Conservation (phyloP, 1,284 basidiomycete species). For the Cryptococcus floricola region DNA sequence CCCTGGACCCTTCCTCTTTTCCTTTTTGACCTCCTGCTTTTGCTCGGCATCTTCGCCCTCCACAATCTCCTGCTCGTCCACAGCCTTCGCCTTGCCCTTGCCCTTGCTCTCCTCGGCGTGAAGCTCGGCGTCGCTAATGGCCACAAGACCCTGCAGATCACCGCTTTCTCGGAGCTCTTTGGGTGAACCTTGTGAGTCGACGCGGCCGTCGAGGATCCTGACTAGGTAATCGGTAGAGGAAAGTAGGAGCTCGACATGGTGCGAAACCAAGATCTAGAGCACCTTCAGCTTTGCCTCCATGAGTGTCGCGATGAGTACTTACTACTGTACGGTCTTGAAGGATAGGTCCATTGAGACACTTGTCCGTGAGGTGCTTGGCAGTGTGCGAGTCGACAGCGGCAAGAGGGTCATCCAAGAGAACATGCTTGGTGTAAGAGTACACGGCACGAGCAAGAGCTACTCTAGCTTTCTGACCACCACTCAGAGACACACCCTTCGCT, state of each 20-base stretch:
- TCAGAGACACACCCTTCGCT: constrained; percentile 59
- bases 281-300: background rate
- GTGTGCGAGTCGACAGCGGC: constrained; percentile 88
- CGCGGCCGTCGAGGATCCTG: constrained; percentile 60
- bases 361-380: constrained; percentile 65
- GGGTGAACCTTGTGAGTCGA: constrained; percentile 60
- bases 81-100: constrained; percentile 46
- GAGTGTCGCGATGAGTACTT: constrained; percentile 7
- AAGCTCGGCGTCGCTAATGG: constrained; percentile 50
- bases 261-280: constrained; percentile 68
- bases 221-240: constrained; percentile 61
- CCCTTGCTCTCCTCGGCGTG: constrained; percentile 52
- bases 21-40: constrained; percentile 25
- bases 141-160: constrained; percentile 50
- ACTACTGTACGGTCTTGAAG: constrained; percentile 63
- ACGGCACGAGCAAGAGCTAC: constrained; percentile 56
- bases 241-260: constrained; percentile 72
- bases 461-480: constrained; percentile 76
- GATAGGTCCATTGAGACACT: constrained; percentile 62
- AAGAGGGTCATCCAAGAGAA: constrained; percentile 83
- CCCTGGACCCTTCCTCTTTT: constrained; percentile 40
- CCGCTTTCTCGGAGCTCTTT: constrained; percentile 57
- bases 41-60: constrained; percentile 45
- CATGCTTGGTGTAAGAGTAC: constrained; percentile 58
- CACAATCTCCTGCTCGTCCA: constrained; percentile 43